Percentiles rank a stretch among this genome's conserved stretches.
Evolutionary conservation across 768 basidiomycete genomes (phyloP).

Genomic region (Mycena filopes): DNA sequence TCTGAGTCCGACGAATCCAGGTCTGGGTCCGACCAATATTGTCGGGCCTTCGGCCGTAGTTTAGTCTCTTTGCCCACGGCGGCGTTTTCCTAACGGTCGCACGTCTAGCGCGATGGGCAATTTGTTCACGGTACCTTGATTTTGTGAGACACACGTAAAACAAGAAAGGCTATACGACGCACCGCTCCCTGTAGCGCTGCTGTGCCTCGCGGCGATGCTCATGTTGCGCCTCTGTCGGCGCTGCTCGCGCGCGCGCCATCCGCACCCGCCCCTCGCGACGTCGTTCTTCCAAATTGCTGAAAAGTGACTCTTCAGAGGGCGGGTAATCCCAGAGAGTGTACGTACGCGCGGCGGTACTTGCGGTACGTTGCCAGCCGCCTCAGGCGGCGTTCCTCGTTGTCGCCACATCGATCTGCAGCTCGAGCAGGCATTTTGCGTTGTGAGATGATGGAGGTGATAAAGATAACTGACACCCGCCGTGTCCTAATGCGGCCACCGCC

Average conservation of each 20-base stretch:
- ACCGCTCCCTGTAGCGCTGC: background rate
- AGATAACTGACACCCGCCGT: background rate
- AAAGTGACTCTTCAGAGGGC: background rate
- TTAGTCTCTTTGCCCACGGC: background rate
- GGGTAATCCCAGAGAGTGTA: background rate
- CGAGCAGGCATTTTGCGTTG: background rate
- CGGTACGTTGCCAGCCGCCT: background rate
- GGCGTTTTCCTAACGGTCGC: background rate
- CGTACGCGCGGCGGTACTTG: constrained; percentile 1
- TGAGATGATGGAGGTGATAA: background rate
- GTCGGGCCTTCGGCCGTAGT: background rate
- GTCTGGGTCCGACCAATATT: constrained; percentile 11
- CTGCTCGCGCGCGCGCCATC: background rate
- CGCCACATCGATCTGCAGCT: background rate
- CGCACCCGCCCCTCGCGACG: background rate
- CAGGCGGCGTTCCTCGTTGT: background rate
- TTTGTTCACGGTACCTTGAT: constrained; percentile 2
- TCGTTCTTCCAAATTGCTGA: background rate
- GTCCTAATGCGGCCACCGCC: background rate
- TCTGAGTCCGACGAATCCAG: background rate
- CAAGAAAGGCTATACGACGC: background rate
- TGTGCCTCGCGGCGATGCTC: background rate
- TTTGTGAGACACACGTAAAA: background rate
- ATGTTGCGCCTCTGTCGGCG: background rate
- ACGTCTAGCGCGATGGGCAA: background rate